Conservation (phyloP, 352 stramenopile species). For the Salisapilia sapeloensis region DNA sequence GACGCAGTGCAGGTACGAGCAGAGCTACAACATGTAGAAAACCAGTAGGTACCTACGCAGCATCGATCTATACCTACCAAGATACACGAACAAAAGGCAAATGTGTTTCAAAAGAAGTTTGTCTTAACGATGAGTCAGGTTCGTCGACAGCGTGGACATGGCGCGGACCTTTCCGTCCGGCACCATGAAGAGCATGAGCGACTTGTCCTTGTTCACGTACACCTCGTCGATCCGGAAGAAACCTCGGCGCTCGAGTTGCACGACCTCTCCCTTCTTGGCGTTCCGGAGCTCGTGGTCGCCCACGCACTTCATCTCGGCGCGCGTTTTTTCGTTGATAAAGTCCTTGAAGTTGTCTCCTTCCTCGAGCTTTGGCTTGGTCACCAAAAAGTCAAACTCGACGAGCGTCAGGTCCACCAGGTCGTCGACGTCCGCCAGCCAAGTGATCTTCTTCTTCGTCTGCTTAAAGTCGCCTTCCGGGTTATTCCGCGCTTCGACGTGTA, state of each 20-base stretch:
- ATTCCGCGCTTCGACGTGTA: slow-evolving; percentile 55
- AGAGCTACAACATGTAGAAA: no score
- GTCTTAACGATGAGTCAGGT: slow-evolving; percentile 65
- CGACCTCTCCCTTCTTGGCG: slow-evolving; percentile 88
- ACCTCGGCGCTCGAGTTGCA: slow-evolving; percentile 96
- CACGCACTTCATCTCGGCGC: slow-evolving; percentile 83
- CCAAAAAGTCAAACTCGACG: slow-evolving; percentile 97
- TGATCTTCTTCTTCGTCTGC: slow-evolving; percentile 93
- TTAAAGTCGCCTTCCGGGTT: slow-evolving; percentile 82
- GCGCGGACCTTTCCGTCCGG: slow-evolving; percentile 93
- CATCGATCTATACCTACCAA: no score
- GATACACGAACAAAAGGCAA: no score
- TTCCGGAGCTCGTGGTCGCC: slow-evolving; percentile 93
- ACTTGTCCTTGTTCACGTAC: slow-evolving; percentile 69
- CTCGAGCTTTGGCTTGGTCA: slow-evolving; percentile 97
- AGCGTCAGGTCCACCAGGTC: slow-evolving; percentile 83
- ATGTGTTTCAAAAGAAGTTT: no score
- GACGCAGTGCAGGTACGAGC: no score
- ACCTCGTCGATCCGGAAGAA: slow-evolving; percentile 91
- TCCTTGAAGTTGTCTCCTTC: slow-evolving; percentile 97
- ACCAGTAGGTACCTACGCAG: no score
- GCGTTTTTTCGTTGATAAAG: slow-evolving; percentile 91
- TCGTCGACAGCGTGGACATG: slow-evolving; percentile 80
- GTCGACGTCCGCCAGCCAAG: slow-evolving; percentile 87
- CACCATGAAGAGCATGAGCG: slow-evolving; percentile 97